Evolutionary conservation across 176 grass and related monocot species (phyloP).

Genomic region (Musa beccarii): DNA sequence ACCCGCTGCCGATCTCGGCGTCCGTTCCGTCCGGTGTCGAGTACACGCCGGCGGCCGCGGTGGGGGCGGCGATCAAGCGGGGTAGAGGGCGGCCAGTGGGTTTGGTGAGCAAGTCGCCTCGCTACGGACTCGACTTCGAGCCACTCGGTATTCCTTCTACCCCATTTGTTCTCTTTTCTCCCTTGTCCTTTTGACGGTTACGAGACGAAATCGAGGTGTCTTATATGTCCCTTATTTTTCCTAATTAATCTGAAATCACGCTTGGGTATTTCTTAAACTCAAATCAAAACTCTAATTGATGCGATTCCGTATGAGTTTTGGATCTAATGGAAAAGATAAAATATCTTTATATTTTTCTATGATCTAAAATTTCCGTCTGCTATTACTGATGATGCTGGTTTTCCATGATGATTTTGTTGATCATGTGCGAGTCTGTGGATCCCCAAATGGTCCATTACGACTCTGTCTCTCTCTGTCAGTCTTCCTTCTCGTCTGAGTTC

Average conservation of each 20-base stretch:
- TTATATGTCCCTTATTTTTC: not conserved
- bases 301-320: not conserved
- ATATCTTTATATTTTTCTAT: not conserved
- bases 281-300: not conserved
- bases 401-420: not conserved
- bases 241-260: not conserved
- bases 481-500: not conserved
- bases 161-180: not conserved
- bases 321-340: not conserved
- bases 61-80: slow-evolving; percentile 78
- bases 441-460: not conserved
- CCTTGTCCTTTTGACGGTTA: not conserved
- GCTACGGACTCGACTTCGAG: slow-evolving; percentile 1
- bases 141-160: slow-evolving; percentile 6
- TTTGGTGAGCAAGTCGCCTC: slow-evolving; percentile 37
- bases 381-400: not conserved
- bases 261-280: not conserved
- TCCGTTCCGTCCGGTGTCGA: slow-evolving; percentile 50
- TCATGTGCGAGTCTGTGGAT: not conserved
- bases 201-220: too few relatives aligned
- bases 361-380: not conserved
- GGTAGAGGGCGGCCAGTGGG: slow-evolving; percentile 59
- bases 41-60: slow-evolving; percentile 64
- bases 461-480: not conserved
- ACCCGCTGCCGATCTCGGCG: slow-evolving; percentile 75